Evolutionary conservation across 306 rosid species (phyloP).

Genomic region (Luffa acutangula): DNA sequence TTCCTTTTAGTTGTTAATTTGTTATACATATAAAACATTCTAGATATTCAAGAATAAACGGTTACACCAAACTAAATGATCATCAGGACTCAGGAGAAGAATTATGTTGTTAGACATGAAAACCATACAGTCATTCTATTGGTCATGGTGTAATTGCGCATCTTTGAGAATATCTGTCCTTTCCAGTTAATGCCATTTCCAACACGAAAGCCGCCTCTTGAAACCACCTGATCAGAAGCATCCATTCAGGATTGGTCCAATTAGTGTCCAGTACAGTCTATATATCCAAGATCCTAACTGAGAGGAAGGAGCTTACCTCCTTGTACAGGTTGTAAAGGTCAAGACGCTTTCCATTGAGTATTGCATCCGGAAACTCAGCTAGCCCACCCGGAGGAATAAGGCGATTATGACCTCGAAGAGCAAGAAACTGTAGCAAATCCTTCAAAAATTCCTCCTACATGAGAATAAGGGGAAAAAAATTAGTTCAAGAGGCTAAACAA

Average conservation of each 20-base stretch:
- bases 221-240: constrained; percentile 57
- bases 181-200: constrained; percentile 99
- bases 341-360: constrained; percentile 96
- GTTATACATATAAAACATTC: not conserved
- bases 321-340: constrained; percentile 94
- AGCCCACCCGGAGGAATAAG: constrained; percentile 90
- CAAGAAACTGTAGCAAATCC: constrained; percentile 91
- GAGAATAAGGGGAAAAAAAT: not conserved
- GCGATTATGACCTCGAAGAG: constrained; percentile 80
- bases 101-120: not conserved
- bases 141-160: constrained; percentile 93
- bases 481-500: not conserved
- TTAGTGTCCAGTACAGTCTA: not conserved
- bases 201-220: constrained; percentile 97
- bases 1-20: not conserved
- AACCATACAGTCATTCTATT: constrained; percentile 94
- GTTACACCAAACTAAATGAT: not conserved
- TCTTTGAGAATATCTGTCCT: constrained; percentile 97
- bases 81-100: not conserved
- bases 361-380: constrained; percentile 94
- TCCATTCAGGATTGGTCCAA: not conserved
- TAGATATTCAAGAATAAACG: not conserved
- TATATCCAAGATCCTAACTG: not conserved
- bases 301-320: constrained; percentile 44
- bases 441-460: constrained; percentile 85